Conservation (phyloP, 805 yeast genomes). For the Metschnikowia gruessii region DNA sequence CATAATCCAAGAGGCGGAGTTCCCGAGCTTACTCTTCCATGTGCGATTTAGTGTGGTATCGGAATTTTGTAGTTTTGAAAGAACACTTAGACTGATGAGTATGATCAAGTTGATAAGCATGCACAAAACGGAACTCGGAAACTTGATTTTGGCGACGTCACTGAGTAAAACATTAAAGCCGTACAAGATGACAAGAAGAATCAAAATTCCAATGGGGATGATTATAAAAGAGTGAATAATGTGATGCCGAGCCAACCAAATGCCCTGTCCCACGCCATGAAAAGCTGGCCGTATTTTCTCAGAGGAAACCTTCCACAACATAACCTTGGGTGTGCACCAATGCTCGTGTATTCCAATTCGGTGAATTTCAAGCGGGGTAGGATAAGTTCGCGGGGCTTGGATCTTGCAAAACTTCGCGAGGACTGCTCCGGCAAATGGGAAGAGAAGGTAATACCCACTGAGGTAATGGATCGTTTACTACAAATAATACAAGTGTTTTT, state of each 20-base stretch:
- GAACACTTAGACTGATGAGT: conserved; percentile 21
- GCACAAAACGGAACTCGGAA: conserved; percentile 71
- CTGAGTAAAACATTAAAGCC: conserved; percentile 50
- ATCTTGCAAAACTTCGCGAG: too few relatives aligned
- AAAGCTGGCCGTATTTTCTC: conserved; percentile 6
- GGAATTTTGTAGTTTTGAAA: conserved; percentile 3
- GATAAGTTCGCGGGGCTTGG: too few relatives aligned
- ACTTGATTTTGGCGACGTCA: conserved; percentile 44
- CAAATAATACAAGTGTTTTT: too few relatives aligned
- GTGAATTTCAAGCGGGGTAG: not conserved
- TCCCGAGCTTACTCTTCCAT: conserved; percentile 18
- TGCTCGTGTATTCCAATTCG: not conserved
- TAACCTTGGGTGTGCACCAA: not conserved
- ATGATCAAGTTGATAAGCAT: conserved; percentile 45
- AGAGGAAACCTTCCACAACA: not conserved
- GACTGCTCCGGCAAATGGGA: too few relatives aligned
- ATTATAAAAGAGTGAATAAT: conserved; percentile 41
- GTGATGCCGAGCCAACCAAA: conserved; percentile 30
- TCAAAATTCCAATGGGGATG: conserved; percentile 48
- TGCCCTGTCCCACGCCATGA: conserved; percentile 28
- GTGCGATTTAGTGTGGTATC: not conserved
- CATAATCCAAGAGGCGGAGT: conserved; percentile 22
- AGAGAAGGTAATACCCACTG: too few relatives aligned
- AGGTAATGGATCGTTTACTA: too few relatives aligned
- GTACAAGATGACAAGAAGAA: conserved; percentile 46